Base-by-base conservation (phyloP, 1,139 yeast species). In the Kodamaea sp. region DNA sequence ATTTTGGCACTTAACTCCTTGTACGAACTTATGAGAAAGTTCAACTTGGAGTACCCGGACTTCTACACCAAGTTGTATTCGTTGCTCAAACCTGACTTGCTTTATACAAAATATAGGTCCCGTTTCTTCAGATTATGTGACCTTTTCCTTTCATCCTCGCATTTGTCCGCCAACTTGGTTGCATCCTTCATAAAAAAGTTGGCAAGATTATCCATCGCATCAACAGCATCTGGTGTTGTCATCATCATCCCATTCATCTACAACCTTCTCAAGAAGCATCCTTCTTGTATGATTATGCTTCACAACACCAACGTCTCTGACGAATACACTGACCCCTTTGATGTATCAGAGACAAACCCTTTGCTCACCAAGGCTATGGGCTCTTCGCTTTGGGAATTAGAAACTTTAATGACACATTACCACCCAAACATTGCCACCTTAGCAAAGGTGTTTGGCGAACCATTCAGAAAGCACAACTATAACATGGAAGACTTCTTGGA, bases 371-470 rank as follows among this genome's bases (percentile, higher is more conserved):
- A 77, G 20, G 97, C 98, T 2, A 67, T 90, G 27, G 82, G 76
- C 6, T 85, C 96, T 2, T 89, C 97, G 0, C 61, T 90, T 29
- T 92, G 98, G 98, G 98, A 92, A 58, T 57, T 92, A 39, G 88
- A 85, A 42, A 73, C 95, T 0, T 63, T 86, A 40, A 80, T 83
- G 71, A 63, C 76, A n/a, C 99, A 92, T 58, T 92, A 88, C 54
- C 97, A 92, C 60, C 97, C 98, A 8, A 92, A 92, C 51, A 87
- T 94, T 14, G 92, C 97, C 2, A 85, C 97, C 0, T 68, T 92
- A 49, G 97, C 97, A 9, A 83, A 80, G 55, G 86, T 92, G 25
- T 84, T 86, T 55, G 73, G 80, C 15, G 97, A 92, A 57, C 97
- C 96, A 3, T 90, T 92, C 63, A 78, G 83, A 53, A 94, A 92